phyloP scores from a whole-genome alignment of 768 basidiomycete genomes.

The Boletus rubroflammeus region DNA sequence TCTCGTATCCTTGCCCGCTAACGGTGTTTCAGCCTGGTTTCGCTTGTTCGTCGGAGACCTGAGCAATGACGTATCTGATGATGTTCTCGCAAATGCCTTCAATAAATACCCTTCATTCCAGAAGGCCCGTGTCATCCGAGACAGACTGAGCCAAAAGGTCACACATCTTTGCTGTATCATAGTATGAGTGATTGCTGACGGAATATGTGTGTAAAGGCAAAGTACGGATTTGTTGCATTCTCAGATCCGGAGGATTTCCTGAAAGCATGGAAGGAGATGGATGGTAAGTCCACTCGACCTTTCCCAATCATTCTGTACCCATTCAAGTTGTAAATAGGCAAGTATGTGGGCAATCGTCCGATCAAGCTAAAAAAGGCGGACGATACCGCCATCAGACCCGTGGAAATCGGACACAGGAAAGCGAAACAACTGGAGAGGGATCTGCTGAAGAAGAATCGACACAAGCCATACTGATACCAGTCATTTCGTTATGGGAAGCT shows the following conservation, averaged over 20 bases:
- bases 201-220: slow-evolving; percentile 54
- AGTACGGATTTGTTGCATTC: slow-evolving; percentile 96
- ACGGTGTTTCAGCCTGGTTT: slow-evolving; percentile 74
- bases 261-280: slow-evolving; percentile 99
- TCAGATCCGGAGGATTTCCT: slow-evolving; percentile 98
- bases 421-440: slow-evolving; percentile 88
- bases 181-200: not conserved
- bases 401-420: slow-evolving; percentile 91
- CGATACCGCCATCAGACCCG: slow-evolving; percentile 77
- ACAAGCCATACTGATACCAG: slow-evolving; percentile 69
- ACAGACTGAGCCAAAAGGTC: slow-evolving; percentile 91
- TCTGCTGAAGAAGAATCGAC: slow-evolving; percentile 81
- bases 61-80: slow-evolving; percentile 97
- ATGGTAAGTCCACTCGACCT: slow-evolving; percentile 54
- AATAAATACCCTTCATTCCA: slow-evolving; percentile 89
- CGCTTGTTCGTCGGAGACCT: slow-evolving; percentile 96
- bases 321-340: slow-evolving; percentile 49
- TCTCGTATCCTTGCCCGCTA: not conserved
- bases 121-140: slow-evolving; percentile 93
- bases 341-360: slow-evolving; percentile 98
- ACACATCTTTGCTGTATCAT: not conserved
- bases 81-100: slow-evolving; percentile 90
- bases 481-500: not conserved
- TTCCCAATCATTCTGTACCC: not conserved
- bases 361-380: slow-evolving; percentile 95